phyloP scores from a whole-genome alignment of 2,329 filamentous ascomycete species.

The Tolypocladium ophioglossoides region DNA sequence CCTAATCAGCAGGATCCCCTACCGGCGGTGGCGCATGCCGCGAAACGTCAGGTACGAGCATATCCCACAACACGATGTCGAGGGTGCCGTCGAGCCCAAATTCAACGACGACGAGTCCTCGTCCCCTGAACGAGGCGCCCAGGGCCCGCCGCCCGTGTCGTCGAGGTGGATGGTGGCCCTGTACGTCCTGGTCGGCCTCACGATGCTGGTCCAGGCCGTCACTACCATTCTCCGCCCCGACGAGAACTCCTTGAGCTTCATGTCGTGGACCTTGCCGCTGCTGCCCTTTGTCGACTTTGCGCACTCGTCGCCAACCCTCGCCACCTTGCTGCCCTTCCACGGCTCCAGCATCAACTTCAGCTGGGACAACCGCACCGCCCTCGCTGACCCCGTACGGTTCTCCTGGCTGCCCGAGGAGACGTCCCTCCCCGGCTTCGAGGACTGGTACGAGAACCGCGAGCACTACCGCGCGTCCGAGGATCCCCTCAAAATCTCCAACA shows the following conservation, averaged over 20 bases:
- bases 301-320: constrained; percentile 17
- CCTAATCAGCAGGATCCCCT: constrained; percentile 5
- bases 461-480: constrained; percentile 25
- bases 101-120: constrained; percentile 3
- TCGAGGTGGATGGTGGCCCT: constrained; percentile 4
- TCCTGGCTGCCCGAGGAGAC: constrained; percentile 13
- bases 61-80: constrained; percentile 7
- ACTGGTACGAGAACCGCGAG: constrained; percentile 13
- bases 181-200: constrained; percentile 11
- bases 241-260: constrained; percentile 21
- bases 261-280: constrained; percentile 23
- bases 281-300: constrained; percentile 23
- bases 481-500: constrained; percentile 29
- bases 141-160: neutral
- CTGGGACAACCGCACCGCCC: constrained; percentile 16
- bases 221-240: constrained; percentile 15
- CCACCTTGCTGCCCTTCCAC: constrained; percentile 11
- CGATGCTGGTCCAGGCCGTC: constrained; percentile 14
- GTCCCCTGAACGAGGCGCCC: neutral
- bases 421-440: constrained; percentile 12
- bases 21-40: neutral
- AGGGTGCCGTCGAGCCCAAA: constrained; percentile 6
- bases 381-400: constrained; percentile 10
- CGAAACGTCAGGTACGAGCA: constrained; percentile 3
- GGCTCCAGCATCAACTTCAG: constrained; percentile 14